Evolutionary conservation across 257 asterid genomes (phyloP).

Genomic region (Jasminum sambac): DNA sequence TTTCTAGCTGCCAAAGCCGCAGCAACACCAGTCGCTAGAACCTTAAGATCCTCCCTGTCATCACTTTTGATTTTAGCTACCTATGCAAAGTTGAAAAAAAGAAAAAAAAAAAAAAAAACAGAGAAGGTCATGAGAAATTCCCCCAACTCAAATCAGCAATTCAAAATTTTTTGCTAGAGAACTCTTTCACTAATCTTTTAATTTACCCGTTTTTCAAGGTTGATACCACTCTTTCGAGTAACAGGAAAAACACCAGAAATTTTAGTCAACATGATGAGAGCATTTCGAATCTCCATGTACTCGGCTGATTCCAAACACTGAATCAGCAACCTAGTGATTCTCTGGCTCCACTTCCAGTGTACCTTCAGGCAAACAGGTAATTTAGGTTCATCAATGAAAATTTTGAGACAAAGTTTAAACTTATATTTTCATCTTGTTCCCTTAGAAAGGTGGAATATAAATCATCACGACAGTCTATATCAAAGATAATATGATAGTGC

Average conservation of each 20-base stretch:
- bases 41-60: constrained; percentile 99
- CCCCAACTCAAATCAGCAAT: constrained; percentile 17
- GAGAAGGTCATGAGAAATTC: constrained; percentile 22
- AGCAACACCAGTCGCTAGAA: constrained; percentile 94
- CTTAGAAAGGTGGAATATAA: not conserved
- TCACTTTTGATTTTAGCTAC: constrained; percentile 97
- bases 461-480: not conserved
- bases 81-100: constrained; percentile 35
- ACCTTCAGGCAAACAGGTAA: constrained; percentile 54
- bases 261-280: constrained; percentile 86
- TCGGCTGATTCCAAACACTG: constrained; percentile 96
- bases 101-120: not conserved
- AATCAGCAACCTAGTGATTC: constrained; percentile 87
- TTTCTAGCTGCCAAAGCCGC: constrained; percentile 98
- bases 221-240: constrained; percentile 96
- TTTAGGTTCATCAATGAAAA: constrained; percentile 8
- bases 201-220: constrained; percentile 94
- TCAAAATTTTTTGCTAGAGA: constrained; percentile 13
- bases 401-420: constrained; percentile 2
- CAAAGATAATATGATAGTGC: not conserved
- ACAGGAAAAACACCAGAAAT: constrained; percentile 91
- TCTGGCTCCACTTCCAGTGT: constrained; percentile 99
- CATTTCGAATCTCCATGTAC: constrained; percentile 97
- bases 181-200: constrained; percentile 10
- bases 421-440: constrained; percentile 12